Evolutionary conservation across 1,284 basidiomycete species (phyloP).

Genomic region (Sanghuangporus weigelae): DNA sequence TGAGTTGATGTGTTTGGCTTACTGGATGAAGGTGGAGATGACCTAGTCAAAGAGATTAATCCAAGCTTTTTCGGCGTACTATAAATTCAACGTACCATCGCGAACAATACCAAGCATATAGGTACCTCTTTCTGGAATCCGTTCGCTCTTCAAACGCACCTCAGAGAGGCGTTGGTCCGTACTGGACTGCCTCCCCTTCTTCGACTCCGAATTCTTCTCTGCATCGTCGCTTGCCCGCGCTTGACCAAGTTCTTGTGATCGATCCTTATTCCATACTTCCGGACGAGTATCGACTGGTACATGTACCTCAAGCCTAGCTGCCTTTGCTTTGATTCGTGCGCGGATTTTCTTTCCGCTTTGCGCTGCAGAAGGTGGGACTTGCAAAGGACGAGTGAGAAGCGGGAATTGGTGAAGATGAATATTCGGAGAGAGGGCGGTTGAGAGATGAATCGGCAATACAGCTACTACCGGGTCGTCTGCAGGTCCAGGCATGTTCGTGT

Average conservation of each 20-base stretch:
- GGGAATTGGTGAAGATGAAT: conserved; percentile 77
- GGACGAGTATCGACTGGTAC: conserved; percentile 69
- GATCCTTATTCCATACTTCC: conserved; percentile 73
- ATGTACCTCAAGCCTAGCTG: conserved; percentile 64
- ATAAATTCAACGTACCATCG: conserved; percentile 44
- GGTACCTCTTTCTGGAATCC: conserved; percentile 52
- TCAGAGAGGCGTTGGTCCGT: conserved; percentile 60
- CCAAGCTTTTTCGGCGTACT: not conserved
- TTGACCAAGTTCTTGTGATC: conserved; percentile 55
- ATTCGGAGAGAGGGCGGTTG: conserved; percentile 52
- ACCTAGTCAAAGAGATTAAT: conserved; percentile 36
- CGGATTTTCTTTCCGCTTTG: conserved; percentile 69
- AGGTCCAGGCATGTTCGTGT: not conserved
- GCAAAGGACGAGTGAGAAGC: conserved; percentile 63
- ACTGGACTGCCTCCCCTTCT: conserved; percentile 43
- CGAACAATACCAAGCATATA: conserved; percentile 72
- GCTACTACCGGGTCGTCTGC: conserved; percentile 57
- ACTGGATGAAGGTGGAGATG: conserved; percentile 74
- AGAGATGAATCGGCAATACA: conserved; percentile 65
- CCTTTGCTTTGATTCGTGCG: conserved; percentile 61
- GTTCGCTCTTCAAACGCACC: conserved; percentile 66
- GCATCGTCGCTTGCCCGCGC: conserved; percentile 65
- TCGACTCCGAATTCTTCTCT: conserved; percentile 60
- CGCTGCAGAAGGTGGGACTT: conserved; percentile 66
- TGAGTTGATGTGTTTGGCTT: conserved; percentile 68